These are phyloP conservation scores for Saccharomyces pastorianus DNA, from an alignment of 1,139 yeast species.

Conservation along the genomic window DNA sequence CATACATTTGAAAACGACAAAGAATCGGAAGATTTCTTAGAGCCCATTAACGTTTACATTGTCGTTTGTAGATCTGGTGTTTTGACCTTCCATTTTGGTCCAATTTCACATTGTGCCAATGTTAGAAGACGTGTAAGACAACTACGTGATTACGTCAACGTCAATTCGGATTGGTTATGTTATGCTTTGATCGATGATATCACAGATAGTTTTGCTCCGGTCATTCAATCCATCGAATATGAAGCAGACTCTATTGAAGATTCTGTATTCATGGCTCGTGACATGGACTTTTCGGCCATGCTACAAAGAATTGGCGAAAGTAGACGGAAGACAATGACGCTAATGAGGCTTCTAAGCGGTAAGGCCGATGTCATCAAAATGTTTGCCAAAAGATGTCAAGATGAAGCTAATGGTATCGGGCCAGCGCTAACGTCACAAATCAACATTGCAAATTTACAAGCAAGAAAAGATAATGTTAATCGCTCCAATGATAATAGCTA, in stretches of 20 bases:
- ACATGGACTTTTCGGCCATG: conserved; percentile 62
- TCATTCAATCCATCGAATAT: conserved; percentile 74
- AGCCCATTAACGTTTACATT: conserved; percentile 80
- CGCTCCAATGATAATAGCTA: conserved; percentile 1
- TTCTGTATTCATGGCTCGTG: conserved; percentile 58
- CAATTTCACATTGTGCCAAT: conserved; percentile 73
- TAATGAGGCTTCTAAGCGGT: conserved; percentile 82
- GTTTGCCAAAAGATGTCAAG: conserved; percentile 95
- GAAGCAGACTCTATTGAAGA: conserved; percentile 93
- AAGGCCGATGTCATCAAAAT: conserved; percentile 95
- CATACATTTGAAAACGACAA: conserved; percentile 72
- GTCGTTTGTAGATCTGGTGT: conserved; percentile 83
- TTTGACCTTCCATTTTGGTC: conserved; percentile 76
- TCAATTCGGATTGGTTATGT: conserved; percentile 88
- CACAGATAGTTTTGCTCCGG: conserved; percentile 89
- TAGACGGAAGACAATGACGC: conserved; percentile 82
- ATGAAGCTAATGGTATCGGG: conserved; percentile 37
- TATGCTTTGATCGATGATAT: conserved; percentile 91
- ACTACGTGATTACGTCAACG: conserved; percentile 76
- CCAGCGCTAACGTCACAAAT: conserved; percentile 34
- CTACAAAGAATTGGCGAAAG: conserved; percentile 79
- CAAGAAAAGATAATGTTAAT: conserved; percentile 7
- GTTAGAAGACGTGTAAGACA: conserved; percentile 90
- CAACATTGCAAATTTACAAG: conserved; percentile 32
- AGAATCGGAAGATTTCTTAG: conserved; percentile 73